Percentiles rank a stretch among this genome's conserved stretches.
phyloP scores from a whole-genome alignment of 2,329 filamentous ascomycete species.

The Apiospora sp. region DNA sequence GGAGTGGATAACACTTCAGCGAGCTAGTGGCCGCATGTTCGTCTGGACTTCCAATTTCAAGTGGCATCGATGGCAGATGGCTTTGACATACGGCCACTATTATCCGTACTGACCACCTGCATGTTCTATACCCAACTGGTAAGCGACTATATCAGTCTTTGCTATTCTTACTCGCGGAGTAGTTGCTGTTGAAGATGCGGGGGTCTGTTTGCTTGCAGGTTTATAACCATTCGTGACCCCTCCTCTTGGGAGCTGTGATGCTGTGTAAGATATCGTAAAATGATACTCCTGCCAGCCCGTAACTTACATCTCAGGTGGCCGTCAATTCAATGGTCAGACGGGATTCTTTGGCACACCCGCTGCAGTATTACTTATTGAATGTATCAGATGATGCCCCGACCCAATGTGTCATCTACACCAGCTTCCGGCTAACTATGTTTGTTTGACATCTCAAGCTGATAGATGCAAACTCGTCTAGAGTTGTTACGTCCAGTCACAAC shows the following conservation, averaged over 20 bases:
- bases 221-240: background rate
- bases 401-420: background rate
- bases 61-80: too few species aligned
- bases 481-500: background rate
- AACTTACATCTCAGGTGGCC: background rate
- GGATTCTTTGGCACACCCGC: background rate
- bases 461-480: background rate
- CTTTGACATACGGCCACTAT: background rate
- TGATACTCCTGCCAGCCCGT: background rate
- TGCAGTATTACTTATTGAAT: background rate
- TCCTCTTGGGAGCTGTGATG: background rate
- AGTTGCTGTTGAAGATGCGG: background rate
- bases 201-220: background rate
- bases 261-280: constrained; percentile 1
- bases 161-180: background rate
- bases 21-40: constrained; percentile 5
- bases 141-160: background rate
- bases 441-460: background rate
- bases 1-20: background rate
- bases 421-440: background rate
- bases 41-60: background rate
- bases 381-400: background rate
- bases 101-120: background rate
- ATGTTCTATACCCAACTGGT: background rate
- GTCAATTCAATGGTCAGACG: background rate